Evolutionary conservation across 441 rosid species (phyloP), one percentile per base, ranked within the genome.

Genomic region (Eutrema salsugineum): DNA sequence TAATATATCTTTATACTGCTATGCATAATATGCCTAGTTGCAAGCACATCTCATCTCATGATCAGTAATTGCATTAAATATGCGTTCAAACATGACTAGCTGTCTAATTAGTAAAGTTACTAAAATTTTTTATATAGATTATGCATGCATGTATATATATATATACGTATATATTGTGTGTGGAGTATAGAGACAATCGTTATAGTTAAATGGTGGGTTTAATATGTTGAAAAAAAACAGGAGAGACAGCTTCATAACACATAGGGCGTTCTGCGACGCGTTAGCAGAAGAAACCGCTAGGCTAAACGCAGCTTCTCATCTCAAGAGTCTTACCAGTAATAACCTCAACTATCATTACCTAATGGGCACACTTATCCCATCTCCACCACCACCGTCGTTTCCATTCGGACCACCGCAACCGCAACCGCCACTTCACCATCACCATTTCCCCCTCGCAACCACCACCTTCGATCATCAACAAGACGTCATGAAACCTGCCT

Each of bases 201-300:
- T 11, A 33, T 44, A 22, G 43, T 51, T 9, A 5, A 10, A 19
- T 24, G 36, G 42, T 47, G 20, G 15, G 58, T n/a, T 36, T 47
- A 15, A 57, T 30, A 4, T 47, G 8, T 58, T 39, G 42, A 61
- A 43, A 14, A 51, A 78, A 14, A 51, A 78, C 87, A 93, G 98
- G 84, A 77, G 97, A 65, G 98, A 93, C 70, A 93, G 97, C 69
- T 93, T 93, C 75, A 82, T 93, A 43, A 93, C 97, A 6, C 98
- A 93, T 15, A 83, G 98, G 75, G 98, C 98, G 5, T 93, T 89
- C 71, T 93, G 98, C 44, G 97, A 91, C 56, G 98, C 98, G 16
- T 86, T 93, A 57, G 98, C 97, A 2, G 96, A 93, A 79, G 97
- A 93, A 84, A 85, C 97, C 8, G 96, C 96, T 3, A 87, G 97